Conservation (phyloP, 805 yeast genomes). For the Starmerella bacillaris region DNA sequence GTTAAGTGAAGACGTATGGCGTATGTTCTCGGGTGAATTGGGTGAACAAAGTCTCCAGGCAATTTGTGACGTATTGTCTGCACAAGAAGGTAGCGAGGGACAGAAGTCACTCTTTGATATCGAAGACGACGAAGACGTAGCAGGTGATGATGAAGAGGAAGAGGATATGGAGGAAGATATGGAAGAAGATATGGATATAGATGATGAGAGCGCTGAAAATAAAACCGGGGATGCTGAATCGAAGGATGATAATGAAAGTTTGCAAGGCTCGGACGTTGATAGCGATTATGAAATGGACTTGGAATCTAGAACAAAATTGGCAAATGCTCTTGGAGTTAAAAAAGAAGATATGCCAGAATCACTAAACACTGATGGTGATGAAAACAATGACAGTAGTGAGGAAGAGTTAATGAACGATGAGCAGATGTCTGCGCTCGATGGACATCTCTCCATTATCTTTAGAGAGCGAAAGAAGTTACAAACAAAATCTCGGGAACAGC, state of each 20-base stretch:
- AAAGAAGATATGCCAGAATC: neutral
- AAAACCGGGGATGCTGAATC: conserved; percentile 4
- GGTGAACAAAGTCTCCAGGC: conserved; percentile 30
- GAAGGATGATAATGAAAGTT: neutral
- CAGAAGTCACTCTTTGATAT: conserved; percentile 57
- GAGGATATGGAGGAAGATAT: conserved; percentile 20
- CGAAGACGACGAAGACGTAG: conserved; percentile 32
- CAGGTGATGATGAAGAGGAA: conserved; percentile 23
- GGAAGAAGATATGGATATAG: conserved; percentile 13
- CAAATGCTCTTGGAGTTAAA: conserved; percentile 12
- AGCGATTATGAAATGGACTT: conserved; percentile 10
- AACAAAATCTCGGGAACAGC: conserved; percentile 33
- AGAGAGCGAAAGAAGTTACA: conserved; percentile 60
- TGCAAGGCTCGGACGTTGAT: neutral
- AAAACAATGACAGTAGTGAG: conserved; percentile 28
- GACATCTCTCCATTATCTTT: conserved; percentile 64
- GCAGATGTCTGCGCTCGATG: conserved; percentile 88
- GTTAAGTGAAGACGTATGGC: conserved; percentile 40
- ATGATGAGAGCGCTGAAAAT: conserved; percentile 3
- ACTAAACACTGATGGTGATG: too few species aligned
- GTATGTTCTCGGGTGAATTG: conserved; percentile 33
- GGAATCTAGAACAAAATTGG: conserved; percentile 15
- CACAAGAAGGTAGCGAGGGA: conserved; percentile 70
- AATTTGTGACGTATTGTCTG: conserved; percentile 36
- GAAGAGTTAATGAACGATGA: conserved; percentile 89